Evolutionary conservation across 202 grass and related monocot genomes (phyloP).

Genomic region (Digitaria exilis): DNA sequence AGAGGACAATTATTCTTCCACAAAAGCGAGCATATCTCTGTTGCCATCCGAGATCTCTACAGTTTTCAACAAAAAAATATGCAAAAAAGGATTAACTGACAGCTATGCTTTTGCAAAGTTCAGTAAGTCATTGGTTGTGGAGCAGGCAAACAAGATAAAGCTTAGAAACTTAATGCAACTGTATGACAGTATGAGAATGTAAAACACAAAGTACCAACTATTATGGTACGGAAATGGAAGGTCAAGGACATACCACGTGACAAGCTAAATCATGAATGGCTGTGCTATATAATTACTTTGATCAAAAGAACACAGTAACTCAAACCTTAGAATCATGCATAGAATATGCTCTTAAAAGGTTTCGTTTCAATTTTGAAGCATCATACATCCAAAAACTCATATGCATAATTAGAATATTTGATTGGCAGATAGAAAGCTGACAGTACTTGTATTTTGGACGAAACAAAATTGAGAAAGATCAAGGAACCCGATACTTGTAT

Average conservation of each 20-base stretch:
- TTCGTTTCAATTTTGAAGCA: slow-evolving; percentile 3
- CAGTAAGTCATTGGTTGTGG: neutral
- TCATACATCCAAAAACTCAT: neutral
- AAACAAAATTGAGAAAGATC: neutral
- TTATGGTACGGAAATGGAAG: neutral
- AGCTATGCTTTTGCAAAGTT: slow-evolving; percentile 9
- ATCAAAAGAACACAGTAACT: neutral
- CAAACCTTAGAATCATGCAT: neutral
- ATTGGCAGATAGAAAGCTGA: neutral
- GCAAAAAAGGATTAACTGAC: neutral
- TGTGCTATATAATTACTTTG: neutral
- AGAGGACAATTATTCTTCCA: slow-evolving; percentile 91
- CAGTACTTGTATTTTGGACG: neutral
- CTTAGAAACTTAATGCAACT: neutral
- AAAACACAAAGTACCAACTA: neutral
- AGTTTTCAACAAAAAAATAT: slow-evolving; percentile 7
- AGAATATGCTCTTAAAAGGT: neutral
- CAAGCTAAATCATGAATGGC: neutral
- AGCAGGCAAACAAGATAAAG: neutral
- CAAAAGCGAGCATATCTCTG: slow-evolving; percentile 94
- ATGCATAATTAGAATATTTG: neutral
- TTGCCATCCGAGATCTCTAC: slow-evolving; percentile 96
- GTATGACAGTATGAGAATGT: neutral
- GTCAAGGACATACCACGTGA: neutral
- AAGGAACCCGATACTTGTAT: neutral